A percentile compares a stretch with the other conserved stretches of the same genome.
Evolutionary conservation across 2,329 filamentous ascomycete species (phyloP).

Genomic region (Clarireedia sp.): DNA sequence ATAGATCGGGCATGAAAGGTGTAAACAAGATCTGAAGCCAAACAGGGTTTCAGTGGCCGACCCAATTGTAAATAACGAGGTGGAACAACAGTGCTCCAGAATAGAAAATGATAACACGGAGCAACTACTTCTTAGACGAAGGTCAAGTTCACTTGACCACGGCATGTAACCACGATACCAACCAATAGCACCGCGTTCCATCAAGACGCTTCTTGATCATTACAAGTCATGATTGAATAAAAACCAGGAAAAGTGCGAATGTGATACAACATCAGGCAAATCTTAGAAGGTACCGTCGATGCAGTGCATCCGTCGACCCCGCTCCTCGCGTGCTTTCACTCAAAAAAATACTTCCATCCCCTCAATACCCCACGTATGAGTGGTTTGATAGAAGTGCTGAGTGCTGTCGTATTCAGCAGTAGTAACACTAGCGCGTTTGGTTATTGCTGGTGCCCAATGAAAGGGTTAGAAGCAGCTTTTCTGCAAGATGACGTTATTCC

Average conservation of each 20-base stretch:
- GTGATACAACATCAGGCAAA: too few species aligned
- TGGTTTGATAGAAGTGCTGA: not conserved
- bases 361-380: not conserved
- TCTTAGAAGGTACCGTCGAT: not conserved
- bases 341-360: not conserved
- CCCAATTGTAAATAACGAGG: not conserved
- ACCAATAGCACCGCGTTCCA: not conserved
- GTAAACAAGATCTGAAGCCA: not conserved
- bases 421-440: not conserved
- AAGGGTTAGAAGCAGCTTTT: not conserved
- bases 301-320: not conserved
- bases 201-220: too few species aligned
- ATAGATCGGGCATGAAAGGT: not conserved
- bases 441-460: not conserved
- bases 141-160: not conserved
- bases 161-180: not conserved
- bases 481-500: constrained; percentile 3
- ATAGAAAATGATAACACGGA: not conserved
- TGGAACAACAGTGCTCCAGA: not conserved
- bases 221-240: too few species aligned
- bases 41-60: not conserved
- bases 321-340: not conserved
- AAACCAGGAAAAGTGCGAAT: too few species aligned
- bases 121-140: not conserved
- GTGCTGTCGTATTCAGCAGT: too few species aligned